phyloP scores from a whole-genome alignment of 345 rosid species.

The Isatis tinctoria region DNA sequence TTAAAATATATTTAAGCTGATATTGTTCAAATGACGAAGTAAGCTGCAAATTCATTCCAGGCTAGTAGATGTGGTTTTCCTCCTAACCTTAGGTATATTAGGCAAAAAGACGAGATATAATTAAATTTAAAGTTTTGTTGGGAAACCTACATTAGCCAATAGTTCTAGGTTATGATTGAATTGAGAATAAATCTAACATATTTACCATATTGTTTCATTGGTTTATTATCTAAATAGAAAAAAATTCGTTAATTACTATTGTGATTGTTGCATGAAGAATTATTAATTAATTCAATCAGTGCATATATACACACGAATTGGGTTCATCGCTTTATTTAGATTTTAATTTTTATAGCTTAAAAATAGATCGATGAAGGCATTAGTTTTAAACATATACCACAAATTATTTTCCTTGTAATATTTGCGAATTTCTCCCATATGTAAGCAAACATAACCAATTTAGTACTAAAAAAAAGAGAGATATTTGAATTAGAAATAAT shows the following conservation, averaged over 20 bases:
- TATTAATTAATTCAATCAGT: neutral
- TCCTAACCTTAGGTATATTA: constrained; percentile 28
- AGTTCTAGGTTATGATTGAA: constrained; percentile 4
- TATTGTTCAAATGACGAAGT: constrained; percentile 8
- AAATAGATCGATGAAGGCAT: neutral
- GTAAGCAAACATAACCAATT: neutral
- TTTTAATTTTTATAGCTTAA: neutral
- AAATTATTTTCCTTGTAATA: neutral
- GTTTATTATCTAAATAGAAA: neutral
- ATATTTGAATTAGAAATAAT: constrained; percentile 3
- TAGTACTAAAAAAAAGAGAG: neutral
- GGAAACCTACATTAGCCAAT: constrained; percentile 9
- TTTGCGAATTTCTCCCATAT: neutral
- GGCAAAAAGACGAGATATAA: constrained; percentile 22
- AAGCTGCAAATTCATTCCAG: constrained; percentile 20
- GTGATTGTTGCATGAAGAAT: neutral
- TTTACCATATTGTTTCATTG: neutral
- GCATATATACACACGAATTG: neutral
- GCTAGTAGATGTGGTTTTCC: constrained; percentile 21
- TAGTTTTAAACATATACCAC: neutral
- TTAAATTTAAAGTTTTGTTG: neutral
- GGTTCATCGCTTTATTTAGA: neutral
- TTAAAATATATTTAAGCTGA: neutral
- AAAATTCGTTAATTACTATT: neutral
- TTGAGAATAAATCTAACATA: neutral